A percentile compares a stretch with the other conserved stretches of the same genome.
phyloP scores from a whole-genome alignment of 2,329 filamentous ascomycete species.

The Monosporascus sp. region DNA sequence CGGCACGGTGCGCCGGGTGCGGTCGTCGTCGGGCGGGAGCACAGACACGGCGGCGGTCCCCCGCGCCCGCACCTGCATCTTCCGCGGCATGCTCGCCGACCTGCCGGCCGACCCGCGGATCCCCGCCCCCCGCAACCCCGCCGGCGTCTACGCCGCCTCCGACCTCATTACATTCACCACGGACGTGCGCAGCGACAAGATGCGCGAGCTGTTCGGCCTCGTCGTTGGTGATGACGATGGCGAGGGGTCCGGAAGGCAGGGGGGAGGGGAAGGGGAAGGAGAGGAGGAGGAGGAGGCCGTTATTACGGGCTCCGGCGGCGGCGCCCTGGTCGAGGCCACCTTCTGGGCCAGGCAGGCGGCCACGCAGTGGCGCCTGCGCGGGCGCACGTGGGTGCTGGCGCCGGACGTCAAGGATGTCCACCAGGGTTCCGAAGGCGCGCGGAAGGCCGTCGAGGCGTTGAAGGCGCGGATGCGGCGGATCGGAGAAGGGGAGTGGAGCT shows the following conservation, averaged over 20 bases:
- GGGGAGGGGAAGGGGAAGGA: slow-evolving; percentile 31
- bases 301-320: slow-evolving; percentile 49
- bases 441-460: slow-evolving; percentile 57
- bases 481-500: slow-evolving; percentile 58
- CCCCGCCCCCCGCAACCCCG: slow-evolving; percentile 65
- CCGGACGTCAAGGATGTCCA: slow-evolving; percentile 46
- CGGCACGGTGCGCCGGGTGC: slow-evolving; percentile 41
- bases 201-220: slow-evolving; percentile 60
- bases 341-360: slow-evolving; percentile 64
- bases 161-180: slow-evolving; percentile 83
- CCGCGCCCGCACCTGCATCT: slow-evolving; percentile 75
- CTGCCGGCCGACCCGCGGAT: slow-evolving; percentile 71
- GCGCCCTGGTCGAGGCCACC: slow-evolving; percentile 67
- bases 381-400: slow-evolving; percentile 70
- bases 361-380: slow-evolving; percentile 83
- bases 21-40: slow-evolving; percentile 7
- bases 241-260: slow-evolving; percentile 2
- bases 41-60: slow-evolving; percentile 36
- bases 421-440: slow-evolving; percentile 39
- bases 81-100: slow-evolving; percentile 76
- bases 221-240: slow-evolving; percentile 43
- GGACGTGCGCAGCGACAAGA: slow-evolving; percentile 82
- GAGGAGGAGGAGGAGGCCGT: slow-evolving; percentile 31
- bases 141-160: slow-evolving; percentile 61
- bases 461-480: slow-evolving; percentile 58